Evolutionary conservation across 768 basidiomycete species (phyloP), one percentile per base, ranked within the genome.

Genomic region (Naganishia vaughanmartiniae): DNA sequence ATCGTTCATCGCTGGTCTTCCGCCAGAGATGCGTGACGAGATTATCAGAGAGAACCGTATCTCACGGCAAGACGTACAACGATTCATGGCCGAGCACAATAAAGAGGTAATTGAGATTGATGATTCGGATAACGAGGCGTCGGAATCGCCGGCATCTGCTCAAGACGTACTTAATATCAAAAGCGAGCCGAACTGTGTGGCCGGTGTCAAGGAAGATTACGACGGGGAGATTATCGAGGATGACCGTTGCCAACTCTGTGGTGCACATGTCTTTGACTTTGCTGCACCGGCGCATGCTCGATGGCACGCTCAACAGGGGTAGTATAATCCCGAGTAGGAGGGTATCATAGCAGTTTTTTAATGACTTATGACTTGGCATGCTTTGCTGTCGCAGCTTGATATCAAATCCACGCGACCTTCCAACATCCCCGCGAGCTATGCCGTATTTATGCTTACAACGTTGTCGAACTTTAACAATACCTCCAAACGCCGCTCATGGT

Each of bases 271-370:
- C 21, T 71, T 66, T 51, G 21, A 19, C 0, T 71, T 71, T 60
- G 70, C 70, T 5, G 55, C 36, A 2, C 33, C 7, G 12, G 70
- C 70, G 1, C 70, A 71, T 53, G 51, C 66, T 4, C 54, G 70
- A 11, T 71, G 70, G 70, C 70, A 71, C 34, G 66, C 31, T 24
- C 17, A 58, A 31, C 48, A 51, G 48, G 48, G 6, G 12, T 51
- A n/a, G 24, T 9, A 7, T 24, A 9, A 17, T 21, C 7, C 15
- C 15, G 45, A 9, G 21, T 21, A 6, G n/a, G n/a, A n/a, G n/a
- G n/a, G 21, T 4, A 17, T 51, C 24, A n/a, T n/a, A n/a, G n/a
- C 48, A 15, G 15, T 14, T 51, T 4, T 51, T 7, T 24, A 51
- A 51, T 9, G 17, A 24, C 48, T 6, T 51, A 7, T 26, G n/a